Conservation (phyloP, 495 filamentous ascomycete genomes). For the Chaetomidium leptoderma region DNA sequence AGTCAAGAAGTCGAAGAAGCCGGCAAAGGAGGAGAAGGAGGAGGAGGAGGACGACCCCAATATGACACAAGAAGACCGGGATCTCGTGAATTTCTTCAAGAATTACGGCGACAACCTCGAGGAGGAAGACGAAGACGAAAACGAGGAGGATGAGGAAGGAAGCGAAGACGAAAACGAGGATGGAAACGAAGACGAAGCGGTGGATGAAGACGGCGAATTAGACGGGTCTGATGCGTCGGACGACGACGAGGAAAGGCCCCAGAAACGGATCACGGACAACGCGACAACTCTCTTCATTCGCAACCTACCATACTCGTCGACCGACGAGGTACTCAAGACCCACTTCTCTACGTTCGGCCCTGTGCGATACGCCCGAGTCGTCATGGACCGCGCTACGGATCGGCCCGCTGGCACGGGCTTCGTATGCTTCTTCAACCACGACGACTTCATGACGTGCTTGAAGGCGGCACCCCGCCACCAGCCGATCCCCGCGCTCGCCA, state of each 20-base stretch:
- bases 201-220: constrained; percentile 16
- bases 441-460: constrained; percentile 69
- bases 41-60: constrained; percentile 40
- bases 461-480: constrained; percentile 60
- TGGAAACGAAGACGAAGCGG: constrained; percentile 37
- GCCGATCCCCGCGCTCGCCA: constrained; percentile 44
- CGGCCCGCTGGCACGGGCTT: constrained; percentile 89
- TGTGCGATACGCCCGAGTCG: constrained; percentile 81
- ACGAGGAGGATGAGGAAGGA: constrained; percentile 40
- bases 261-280: constrained; percentile 47
- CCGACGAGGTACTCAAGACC: constrained; percentile 71
- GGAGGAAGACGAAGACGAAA: constrained; percentile 49
- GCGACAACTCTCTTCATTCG: constrained; percentile 82
- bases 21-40: constrained; percentile 30
- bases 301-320: constrained; percentile 83
- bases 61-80: constrained; percentile 40
- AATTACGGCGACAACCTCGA: constrained; percentile 37
- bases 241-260: constrained; percentile 33
- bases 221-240: constrained; percentile 32
- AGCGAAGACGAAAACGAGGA: constrained; percentile 36
- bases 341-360: constrained; percentile 82
- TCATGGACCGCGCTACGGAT: constrained; percentile 77
- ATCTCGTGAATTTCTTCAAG: constrained; percentile 32
- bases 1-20: constrained; percentile 64
- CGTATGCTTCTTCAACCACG: constrained; percentile 78